A percentile compares a stretch with the other conserved stretches of the same genome.
Evolutionary conservation across 2,329 filamentous ascomycete species (phyloP).

Genomic region (Diaporthe vaccinii): DNA sequence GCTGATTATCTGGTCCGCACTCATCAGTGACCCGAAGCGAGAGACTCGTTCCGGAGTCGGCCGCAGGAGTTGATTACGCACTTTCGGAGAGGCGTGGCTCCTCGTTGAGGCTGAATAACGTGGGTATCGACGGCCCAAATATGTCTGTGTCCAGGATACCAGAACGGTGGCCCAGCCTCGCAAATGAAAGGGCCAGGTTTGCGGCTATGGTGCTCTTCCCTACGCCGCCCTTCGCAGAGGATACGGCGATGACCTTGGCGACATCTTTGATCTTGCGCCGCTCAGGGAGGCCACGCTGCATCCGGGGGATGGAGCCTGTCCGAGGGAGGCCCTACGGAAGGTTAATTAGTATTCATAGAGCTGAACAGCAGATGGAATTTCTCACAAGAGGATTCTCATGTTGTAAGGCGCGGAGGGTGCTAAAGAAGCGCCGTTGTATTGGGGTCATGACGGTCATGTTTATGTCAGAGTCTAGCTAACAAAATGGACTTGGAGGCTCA

Average conservation of each 20-base stretch:
- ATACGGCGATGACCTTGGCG: slow-evolving; percentile 93
- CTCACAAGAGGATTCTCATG: slow-evolving; percentile 92
- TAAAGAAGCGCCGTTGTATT: slow-evolving; percentile 57
- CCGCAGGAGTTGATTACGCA: slow-evolving; percentile 56
- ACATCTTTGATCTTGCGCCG: slow-evolving; percentile 87
- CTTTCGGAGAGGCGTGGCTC: slow-evolving; percentile 82
- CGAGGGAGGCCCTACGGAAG: slow-evolving; percentile 82
- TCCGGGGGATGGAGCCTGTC: slow-evolving; percentile 79
- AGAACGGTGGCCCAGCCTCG: slow-evolving; percentile 82
- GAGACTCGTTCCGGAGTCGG: not conserved
- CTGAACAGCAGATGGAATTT: not conserved
- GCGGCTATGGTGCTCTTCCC: slow-evolving; percentile 95
- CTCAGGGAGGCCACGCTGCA: slow-evolving; percentile 85
- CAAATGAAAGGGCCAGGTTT: slow-evolving; percentile 90
- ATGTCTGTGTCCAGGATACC: slow-evolving; percentile 97
- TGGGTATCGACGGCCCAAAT: slow-evolving; percentile 95
- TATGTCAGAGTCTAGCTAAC: slow-evolving; percentile 38
- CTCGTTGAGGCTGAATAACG: slow-evolving; percentile 83
- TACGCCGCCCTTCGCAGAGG: slow-evolving; percentile 97
- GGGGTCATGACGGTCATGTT: slow-evolving; percentile 36
- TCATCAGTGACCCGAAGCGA: not conserved
- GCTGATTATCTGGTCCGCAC: slow-evolving; percentile 74
- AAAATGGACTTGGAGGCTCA: not conserved
- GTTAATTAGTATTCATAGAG: not conserved
- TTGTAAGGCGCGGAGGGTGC: slow-evolving; percentile 63